Percentiles rank a stretch among this genome's conserved stretches.
Conservation (phyloP, 306 rosid species). For the Medicago arabica region DNA sequence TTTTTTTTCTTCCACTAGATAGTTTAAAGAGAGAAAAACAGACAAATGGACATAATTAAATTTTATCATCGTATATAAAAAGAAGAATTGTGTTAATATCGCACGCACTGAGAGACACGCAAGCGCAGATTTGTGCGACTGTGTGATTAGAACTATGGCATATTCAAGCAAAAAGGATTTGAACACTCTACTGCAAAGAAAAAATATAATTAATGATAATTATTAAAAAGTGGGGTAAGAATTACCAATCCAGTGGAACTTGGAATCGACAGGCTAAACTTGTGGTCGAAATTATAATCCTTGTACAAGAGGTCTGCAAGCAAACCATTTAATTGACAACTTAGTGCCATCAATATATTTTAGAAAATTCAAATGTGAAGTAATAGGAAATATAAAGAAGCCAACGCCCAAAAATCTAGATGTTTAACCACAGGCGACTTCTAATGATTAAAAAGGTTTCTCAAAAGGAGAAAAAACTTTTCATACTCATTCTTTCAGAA, state of each 20-base stretch:
- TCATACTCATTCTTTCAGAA: conserved; percentile 8
- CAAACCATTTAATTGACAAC: conserved; percentile 1
- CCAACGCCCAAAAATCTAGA: neutral
- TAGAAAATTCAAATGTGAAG: conserved; percentile 20
- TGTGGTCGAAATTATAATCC: conserved; percentile 87
- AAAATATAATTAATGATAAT: neutral
- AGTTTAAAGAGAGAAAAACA: neutral
- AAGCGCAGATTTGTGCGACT: neutral
- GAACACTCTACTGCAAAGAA: conserved; percentile 6
- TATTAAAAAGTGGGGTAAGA: conserved; percentile 24
- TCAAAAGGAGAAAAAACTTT: conserved; percentile 1
- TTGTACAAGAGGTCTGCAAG: conserved; percentile 82
- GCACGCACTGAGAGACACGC: neutral
- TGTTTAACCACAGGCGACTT: conserved; percentile 6
- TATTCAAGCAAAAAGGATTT: conserved; percentile 13
- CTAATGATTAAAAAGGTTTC: neutral
- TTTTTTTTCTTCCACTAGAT: neutral
- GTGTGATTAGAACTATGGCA: conserved; percentile 12
- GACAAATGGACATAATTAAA: conserved; percentile 2
- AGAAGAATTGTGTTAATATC: neutral
- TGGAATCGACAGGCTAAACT: conserved; percentile 72
- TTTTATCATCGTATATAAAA: neutral
- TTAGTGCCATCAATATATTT: neutral
- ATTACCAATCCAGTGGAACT: conserved; percentile 82
- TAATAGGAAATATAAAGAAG: conserved; percentile 32